phyloP scores from a whole-genome alignment of 2,329 filamentous ascomycete genomes.

The Cryphonectria japonica region DNA sequence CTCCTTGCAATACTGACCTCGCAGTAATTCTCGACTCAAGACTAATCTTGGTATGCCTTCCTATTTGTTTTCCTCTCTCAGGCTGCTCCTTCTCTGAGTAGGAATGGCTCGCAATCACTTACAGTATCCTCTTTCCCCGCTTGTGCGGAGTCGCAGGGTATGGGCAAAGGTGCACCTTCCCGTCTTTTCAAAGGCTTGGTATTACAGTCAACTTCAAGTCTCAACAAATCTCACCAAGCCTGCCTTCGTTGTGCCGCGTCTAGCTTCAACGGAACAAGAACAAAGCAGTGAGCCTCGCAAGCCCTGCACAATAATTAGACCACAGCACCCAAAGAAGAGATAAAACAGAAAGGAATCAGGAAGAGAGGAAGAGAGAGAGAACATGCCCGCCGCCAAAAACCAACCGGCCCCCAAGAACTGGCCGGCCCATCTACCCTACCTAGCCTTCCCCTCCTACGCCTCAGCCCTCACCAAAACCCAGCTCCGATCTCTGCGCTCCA shows the following conservation, averaged over 20 bases:
- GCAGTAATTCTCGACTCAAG: background rate
- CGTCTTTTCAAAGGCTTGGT: background rate
- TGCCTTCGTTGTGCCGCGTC: background rate
- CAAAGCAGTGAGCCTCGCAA: background rate
- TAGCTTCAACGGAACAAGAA: too few species aligned
- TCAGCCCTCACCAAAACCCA: constrained; percentile 49
- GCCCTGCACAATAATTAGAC: background rate
- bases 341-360: too few species aligned
- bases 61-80: background rate
- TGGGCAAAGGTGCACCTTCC: background rate
- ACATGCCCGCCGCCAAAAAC: constrained; percentile 22
- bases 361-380: background rate
- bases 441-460: constrained; percentile 54
- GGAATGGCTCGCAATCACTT: background rate
- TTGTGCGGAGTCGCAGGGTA: background rate
- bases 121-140: background rate
- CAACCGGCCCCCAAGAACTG: constrained; percentile 57
- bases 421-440: constrained; percentile 57
- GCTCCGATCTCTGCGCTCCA: constrained; percentile 42
- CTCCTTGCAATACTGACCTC: background rate
- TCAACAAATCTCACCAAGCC: background rate
- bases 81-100: background rate
- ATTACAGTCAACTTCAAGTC: background rate
- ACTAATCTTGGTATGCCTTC: background rate
- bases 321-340: background rate